These are phyloP conservation scores for Sordaria brevicollis DNA, from an alignment of 495 filamentous ascomycete species.

Conservation along the genomic window DNA sequence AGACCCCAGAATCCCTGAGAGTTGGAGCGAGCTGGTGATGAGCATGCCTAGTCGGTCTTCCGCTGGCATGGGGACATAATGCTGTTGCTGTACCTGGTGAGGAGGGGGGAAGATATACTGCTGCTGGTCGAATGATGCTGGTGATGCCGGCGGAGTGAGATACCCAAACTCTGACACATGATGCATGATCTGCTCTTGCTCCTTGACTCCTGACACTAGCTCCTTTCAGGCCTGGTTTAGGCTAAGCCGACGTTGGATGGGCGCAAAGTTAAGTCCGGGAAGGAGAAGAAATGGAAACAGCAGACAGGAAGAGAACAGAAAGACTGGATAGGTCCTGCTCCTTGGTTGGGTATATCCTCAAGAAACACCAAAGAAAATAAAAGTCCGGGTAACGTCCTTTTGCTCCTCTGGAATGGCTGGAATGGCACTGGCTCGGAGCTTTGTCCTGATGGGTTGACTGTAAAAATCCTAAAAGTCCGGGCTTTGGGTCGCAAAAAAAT, in stretches of 20 bases:
- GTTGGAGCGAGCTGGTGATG: slow-evolving; percentile 70
- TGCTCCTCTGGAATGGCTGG: neutral
- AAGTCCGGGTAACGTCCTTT: neutral
- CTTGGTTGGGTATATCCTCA: slow-evolving; percentile 2
- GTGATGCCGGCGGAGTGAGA: slow-evolving; percentile 42
- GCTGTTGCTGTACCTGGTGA: slow-evolving; percentile 26
- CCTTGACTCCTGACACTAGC: slow-evolving; percentile 23
- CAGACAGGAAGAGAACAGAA: slow-evolving; percentile 5
- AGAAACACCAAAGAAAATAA: slow-evolving; percentile 4
- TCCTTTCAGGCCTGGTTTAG: slow-evolving; percentile 16
- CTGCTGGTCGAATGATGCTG: slow-evolving; percentile 33
- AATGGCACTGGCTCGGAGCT: neutral
- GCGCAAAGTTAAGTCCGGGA: slow-evolving; percentile 2
- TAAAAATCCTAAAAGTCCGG: neutral
- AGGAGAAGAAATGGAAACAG: slow-evolving; percentile 4
- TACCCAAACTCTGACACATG: slow-evolving; percentile 43
- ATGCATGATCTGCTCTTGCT: slow-evolving; percentile 36
- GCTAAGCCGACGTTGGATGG: slow-evolving; percentile 5
- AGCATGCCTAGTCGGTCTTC: slow-evolving; percentile 83
- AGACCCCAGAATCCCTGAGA: slow-evolving; percentile 78
- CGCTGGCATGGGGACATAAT: slow-evolving; percentile 41
- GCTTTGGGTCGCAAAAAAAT: slow-evolving; percentile 4
- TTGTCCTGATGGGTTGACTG: neutral
- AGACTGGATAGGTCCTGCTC: slow-evolving; percentile 12
- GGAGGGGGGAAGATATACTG: slow-evolving; percentile 25